Percentiles rank a stretch among this genome's conserved stretches.
These are phyloP conservation scores for Pythium grandisporangium DNA, from an alignment of 352 stramenopile species.

Conservation along the genomic window DNA sequence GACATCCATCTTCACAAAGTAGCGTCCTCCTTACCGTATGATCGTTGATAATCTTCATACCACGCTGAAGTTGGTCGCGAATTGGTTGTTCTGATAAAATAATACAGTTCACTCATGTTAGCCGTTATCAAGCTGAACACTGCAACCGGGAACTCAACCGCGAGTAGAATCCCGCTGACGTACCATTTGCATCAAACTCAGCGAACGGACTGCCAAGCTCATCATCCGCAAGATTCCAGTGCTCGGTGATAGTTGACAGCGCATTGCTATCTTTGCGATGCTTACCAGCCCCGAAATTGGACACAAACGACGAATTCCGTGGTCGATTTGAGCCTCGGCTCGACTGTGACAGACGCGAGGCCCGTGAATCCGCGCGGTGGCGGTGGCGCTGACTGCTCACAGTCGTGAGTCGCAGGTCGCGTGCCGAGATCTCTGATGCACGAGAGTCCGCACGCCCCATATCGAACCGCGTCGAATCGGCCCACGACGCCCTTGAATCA, in stretches of 20 bases:
- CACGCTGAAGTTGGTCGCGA: constrained; percentile 69
- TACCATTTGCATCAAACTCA: constrained; percentile 75
- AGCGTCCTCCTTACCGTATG: constrained; percentile 63
- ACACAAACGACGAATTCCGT: constrained; percentile 64
- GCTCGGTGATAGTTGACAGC: constrained; percentile 82
- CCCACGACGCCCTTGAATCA: constrained; percentile 78
- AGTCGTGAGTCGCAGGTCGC: constrained; percentile 53
- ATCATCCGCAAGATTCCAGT: constrained; percentile 76
- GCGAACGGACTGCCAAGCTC: constrained; percentile 69
- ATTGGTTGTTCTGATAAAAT: constrained; percentile 60
- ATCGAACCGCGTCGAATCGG: constrained; percentile 81
- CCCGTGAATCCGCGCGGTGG: constrained; percentile 52
- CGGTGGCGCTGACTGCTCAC: constrained; percentile 29
- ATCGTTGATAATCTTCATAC: constrained; percentile 81
- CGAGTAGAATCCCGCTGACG: too few species aligned
- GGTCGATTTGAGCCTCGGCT: constrained; percentile 32
- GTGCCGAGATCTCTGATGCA: constrained; percentile 61
- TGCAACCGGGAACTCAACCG: too few species aligned
- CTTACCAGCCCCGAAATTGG: constrained; percentile 66
- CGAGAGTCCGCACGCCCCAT: constrained; percentile 75
- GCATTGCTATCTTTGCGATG: constrained; percentile 60
- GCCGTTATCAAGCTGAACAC: too few species aligned
- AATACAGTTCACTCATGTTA: too few species aligned
- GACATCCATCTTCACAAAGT: too few species aligned
- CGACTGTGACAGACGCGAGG: constrained; percentile 46